A percentile compares a stretch with the other conserved stretches of the same genome.
Conservation (phyloP, 2,329 filamentous ascomycete genomes). For the Ophiosphaerella korrae region DNA sequence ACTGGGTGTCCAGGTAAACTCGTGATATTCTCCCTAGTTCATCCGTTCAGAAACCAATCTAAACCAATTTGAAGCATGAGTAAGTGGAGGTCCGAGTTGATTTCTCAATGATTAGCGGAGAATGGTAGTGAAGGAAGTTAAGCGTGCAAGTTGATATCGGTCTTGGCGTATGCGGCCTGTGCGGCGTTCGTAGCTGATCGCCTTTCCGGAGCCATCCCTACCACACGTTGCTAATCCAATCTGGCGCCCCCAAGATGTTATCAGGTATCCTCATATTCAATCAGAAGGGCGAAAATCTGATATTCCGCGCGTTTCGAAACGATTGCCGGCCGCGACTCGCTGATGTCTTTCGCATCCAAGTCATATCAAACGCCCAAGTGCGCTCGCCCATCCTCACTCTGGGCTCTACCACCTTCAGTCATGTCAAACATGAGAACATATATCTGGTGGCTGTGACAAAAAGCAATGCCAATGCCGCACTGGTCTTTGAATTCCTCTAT, state of each 20-base stretch:
- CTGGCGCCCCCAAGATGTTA: constrained; percentile 68
- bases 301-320: constrained; percentile 97
- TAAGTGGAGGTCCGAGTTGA: no score
- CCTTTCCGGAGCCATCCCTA: no score
- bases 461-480: constrained; percentile 97
- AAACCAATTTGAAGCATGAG: no score
- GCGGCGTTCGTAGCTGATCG: no score
- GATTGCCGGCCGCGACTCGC: constrained; percentile 96
- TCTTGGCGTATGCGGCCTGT: no score
- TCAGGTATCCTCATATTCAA: constrained; percentile 98
- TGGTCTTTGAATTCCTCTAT: constrained; percentile 98
- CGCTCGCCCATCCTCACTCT: constrained; percentile 96
- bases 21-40: no score
- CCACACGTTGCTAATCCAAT: no score
- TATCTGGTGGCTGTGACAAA: constrained; percentile 97
- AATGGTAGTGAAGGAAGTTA: no score
- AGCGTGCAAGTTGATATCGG: no score
- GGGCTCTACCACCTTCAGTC: constrained; percentile 97
- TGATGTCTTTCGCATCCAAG: constrained; percentile 99
- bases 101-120: no score
- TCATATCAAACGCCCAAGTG: constrained; percentile 97
- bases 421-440: constrained; percentile 99
- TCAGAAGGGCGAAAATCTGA: constrained; percentile 99
- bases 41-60: no score
- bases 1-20: no score